Percentiles rank a stretch among this genome's conserved stretches.
These are phyloP conservation scores for Ustilago esculenta DNA, from an alignment of 1,284 basidiomycete species.

Conservation along the genomic window DNA sequence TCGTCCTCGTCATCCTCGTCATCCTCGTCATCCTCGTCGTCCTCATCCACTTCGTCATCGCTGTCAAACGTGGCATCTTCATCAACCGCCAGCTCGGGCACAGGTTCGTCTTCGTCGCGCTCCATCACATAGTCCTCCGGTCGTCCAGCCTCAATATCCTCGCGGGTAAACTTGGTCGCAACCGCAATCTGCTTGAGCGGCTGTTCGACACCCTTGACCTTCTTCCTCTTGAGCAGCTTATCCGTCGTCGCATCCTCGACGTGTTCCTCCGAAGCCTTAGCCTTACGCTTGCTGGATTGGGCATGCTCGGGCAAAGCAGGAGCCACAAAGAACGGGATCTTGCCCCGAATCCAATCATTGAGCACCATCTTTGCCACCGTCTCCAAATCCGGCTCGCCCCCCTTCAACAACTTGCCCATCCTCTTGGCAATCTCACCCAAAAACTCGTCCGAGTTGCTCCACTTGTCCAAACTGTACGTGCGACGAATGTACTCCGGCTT, in stretches of 20 bases:
- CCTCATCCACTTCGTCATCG: conserved; percentile 51
- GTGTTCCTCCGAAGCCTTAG: conserved; percentile 28
- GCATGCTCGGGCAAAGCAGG: conserved; percentile 69
- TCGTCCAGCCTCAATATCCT: conserved; percentile 62
- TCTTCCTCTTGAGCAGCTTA: conserved; percentile 63
- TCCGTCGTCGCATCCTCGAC: conserved; percentile 30
- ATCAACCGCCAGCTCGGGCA: conserved; percentile 40
- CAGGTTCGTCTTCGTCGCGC: conserved; percentile 55
- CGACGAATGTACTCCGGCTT: conserved; percentile 91
- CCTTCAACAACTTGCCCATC: conserved; percentile 90
- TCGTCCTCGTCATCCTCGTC: conserved; percentile 63
- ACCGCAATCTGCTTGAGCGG: conserved; percentile 72
- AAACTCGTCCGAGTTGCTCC: conserved; percentile 76
- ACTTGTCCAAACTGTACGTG: conserved; percentile 76
- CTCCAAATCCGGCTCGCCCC: conserved; percentile 92
- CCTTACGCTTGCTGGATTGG: conserved; percentile 43
- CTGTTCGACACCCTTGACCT: conserved; percentile 72
- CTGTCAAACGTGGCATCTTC: conserved; percentile 50
- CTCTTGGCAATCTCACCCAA: conserved; percentile 86
- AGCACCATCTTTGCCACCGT: conserved; percentile 93
- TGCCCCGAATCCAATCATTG: conserved; percentile 96
- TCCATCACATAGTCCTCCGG: conserved; percentile 64
- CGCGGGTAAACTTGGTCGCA: conserved; percentile 71
- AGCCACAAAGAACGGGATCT: conserved; percentile 86
- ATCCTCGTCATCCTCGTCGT: conserved; percentile 64